These are phyloP conservation scores for Bryoerythrophyllum caledonicum DNA, from an alignment of 225 moss, liverwort and hornwort species.

Conservation along the genomic window DNA sequence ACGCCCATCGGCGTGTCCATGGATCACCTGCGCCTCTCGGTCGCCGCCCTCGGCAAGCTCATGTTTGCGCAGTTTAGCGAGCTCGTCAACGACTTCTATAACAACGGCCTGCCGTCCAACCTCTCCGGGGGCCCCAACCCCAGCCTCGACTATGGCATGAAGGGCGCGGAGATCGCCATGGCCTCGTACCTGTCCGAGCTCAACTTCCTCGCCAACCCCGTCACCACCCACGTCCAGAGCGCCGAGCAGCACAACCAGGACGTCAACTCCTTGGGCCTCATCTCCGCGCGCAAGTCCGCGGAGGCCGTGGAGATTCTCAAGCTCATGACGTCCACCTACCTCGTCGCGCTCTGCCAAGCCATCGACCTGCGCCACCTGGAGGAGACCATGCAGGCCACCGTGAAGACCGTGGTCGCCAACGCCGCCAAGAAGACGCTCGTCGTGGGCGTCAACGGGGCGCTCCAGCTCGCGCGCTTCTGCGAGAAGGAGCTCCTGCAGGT, in stretches of 20 bases:
- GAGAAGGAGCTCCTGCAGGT: conserved; percentile 52
- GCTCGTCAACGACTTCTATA: conserved; percentile 56
- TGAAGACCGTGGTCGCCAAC: conserved; percentile 34
- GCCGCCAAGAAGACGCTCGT: conserved; percentile 45
- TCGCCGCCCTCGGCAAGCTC: conserved; percentile 47
- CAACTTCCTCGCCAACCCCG: conserved; percentile 52
- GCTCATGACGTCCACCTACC: conserved; percentile 45
- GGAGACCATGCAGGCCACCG: conserved; percentile 54
- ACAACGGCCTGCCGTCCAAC: conserved; percentile 53
- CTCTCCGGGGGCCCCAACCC: conserved; percentile 41
- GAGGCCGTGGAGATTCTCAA: conserved; percentile 49
- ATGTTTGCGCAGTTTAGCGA: conserved; percentile 61
- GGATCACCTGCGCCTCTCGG: conserved; percentile 50
- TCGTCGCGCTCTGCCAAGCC: conserved; percentile 57
- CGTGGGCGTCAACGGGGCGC: conserved; percentile 27
- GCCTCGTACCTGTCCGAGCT: conserved; percentile 56
- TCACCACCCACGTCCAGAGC: conserved; percentile 60
- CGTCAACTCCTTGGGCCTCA: conserved; percentile 47
- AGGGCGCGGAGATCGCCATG: conserved; percentile 59
- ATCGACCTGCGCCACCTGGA: conserved; percentile 49
- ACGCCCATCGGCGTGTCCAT: conserved; percentile 53
- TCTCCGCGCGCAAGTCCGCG: conserved; percentile 44
- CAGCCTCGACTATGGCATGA: conserved; percentile 59
- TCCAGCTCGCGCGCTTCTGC: conserved; percentile 40
- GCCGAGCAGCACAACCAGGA: conserved; percentile 66